These are phyloP conservation scores for Candida sanyaensis DNA, from an alignment of 1,139 yeast genomes.

Conservation along the genomic window DNA sequence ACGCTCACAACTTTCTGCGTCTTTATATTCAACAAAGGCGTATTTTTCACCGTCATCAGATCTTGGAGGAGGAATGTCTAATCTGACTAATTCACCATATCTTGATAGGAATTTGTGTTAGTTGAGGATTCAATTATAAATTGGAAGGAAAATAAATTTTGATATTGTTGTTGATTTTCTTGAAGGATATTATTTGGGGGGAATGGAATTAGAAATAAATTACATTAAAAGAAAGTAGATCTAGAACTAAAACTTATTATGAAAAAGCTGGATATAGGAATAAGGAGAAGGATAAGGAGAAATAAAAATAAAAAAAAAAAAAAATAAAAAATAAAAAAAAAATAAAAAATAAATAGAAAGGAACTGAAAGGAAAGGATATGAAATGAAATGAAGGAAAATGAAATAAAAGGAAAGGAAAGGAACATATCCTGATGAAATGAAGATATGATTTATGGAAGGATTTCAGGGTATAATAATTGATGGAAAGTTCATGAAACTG, in stretches of 20 bases:
- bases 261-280: slow-evolving; percentile 7
- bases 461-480: not conserved
- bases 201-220: not conserved
- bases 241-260: too few relatives aligned
- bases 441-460: too few relatives aligned
- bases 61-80: slow-evolving; percentile 73
- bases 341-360: too few relatives aligned
- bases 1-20: slow-evolving; percentile 59
- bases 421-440: too few relatives aligned
- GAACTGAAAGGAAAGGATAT: too few relatives aligned
- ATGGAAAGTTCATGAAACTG: slow-evolving; percentile 3
- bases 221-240: not conserved
- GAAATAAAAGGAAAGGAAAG: not conserved
- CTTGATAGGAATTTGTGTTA: slow-evolving; percentile 26
- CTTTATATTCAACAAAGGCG: slow-evolving; percentile 73
- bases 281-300: slow-evolving; percentile 1
- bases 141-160: not conserved
- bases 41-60: slow-evolving; percentile 63
- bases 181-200: slow-evolving; percentile 8
- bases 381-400: too few relatives aligned
- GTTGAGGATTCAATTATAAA: slow-evolving; percentile 5
- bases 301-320: slow-evolving; percentile 7
- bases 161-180: slow-evolving; percentile 13
- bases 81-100: slow-evolving; percentile 63
- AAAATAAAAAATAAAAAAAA: too few relatives aligned